Base-by-base conservation (phyloP, 192 early-diverging fungal species). In the Phlyctochytrium arcticum region DNA sequence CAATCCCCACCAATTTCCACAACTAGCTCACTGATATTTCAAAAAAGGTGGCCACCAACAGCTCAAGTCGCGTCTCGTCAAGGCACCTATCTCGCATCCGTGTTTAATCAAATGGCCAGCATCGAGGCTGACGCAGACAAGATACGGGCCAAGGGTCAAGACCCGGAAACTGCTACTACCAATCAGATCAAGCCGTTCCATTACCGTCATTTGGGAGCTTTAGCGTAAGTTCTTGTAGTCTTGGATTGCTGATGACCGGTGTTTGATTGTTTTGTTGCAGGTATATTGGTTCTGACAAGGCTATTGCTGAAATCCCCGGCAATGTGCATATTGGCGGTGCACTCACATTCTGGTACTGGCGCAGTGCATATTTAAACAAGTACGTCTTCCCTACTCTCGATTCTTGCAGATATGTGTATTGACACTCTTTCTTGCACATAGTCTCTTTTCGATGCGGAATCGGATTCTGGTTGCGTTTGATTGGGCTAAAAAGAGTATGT, bases 281-380 rank as follows among this genome's bases (percentile, higher is more conserved):
- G 15, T 95, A 97, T 70, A 89, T 97, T 78, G 92, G 93, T 8
- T 83, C 84, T n/a, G 95, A 98, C 62, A 87, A 89, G 75, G 95
- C 93, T 35, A 94, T 97, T 75, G 93, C 93, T 4, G 93, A 98
- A 58, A 68, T 97, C n/a, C 94, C 92, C 15, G 68, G 62, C 12
- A 68, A 68, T 35, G 60, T 84, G 24, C 79, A 80, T 30, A 37
- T 79, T 29, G 71, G 74, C 12, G 82, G 82, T 32, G 59, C 62
- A 15, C 27, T 79, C 48, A 84, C 82, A 5, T 79, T 63, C 71
- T 75, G 55, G 32, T 82, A 82, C 60, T 84, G 82, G 82, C 12
- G 77, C 30, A 67, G 62, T 47, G 82, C 72, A 2, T 84, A 82
- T 54, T 60, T 82, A 3, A 74, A 67, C 73, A 73, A 83, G 57